Conservation (phyloP, 345 rosid species). For the Microthlaspi erraticum region DNA sequence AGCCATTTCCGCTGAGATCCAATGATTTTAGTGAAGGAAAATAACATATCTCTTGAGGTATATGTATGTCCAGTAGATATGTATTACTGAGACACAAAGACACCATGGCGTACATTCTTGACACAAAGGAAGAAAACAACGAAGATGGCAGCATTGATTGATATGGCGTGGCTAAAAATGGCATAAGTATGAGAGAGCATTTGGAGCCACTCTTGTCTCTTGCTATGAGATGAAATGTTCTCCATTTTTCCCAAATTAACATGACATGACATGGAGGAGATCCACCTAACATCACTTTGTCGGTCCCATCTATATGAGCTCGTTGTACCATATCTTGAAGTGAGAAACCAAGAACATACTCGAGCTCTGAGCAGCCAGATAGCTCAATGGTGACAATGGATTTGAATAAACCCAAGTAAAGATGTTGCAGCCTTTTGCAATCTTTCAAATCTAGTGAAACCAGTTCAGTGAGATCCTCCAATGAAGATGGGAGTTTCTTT, state of each 20-base stretch:
- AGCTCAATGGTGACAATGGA: slow-evolving; percentile 2
- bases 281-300: slow-evolving; percentile 1
- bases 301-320: not conserved
- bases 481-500: slow-evolving; percentile 6
- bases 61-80: not conserved
- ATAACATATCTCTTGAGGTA: slow-evolving; percentile 14
- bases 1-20: slow-evolving; percentile 11
- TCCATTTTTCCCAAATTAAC: slow-evolving; percentile 3
- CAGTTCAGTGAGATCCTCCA: not conserved
- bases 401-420: not conserved
- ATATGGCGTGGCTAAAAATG: slow-evolving; percentile 8
- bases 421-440: slow-evolving; percentile 7
- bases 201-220: not conserved
- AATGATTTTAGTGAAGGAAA: slow-evolving; percentile 5
- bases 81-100: slow-evolving; percentile 14
- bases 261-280: slow-evolving; percentile 14
- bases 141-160: slow-evolving; percentile 3
- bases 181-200: not conserved
- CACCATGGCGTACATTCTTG: not conserved
- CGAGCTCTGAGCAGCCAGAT: slow-evolving; percentile 9
- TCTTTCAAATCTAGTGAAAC: not conserved
- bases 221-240: slow-evolving; percentile 5
- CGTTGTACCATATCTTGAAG: slow-evolving; percentile 1
- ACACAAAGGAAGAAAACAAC: slow-evolving; percentile 1
- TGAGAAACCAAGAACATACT: slow-evolving; percentile 6